Base-by-base conservation (phyloP, 805 yeast genomes). In the Yamadazyma sp. region DNA sequence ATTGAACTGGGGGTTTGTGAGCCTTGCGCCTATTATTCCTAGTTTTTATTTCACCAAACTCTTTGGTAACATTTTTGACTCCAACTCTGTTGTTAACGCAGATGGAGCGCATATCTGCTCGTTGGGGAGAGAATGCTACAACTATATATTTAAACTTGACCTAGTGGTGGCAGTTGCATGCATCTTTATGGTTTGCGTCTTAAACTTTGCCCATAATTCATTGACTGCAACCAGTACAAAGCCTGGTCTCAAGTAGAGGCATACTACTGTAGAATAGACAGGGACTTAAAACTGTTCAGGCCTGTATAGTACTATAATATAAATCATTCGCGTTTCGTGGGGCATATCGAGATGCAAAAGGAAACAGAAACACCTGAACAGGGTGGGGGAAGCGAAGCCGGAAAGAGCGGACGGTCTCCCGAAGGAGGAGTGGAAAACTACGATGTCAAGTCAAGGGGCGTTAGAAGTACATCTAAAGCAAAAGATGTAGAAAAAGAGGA, bases 1-100 rank as follows among this genome's bases (percentile, higher is more conserved):
- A 6, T 78, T 74, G 46, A 82, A 82, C 50, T 84, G 89, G 86
- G 95, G 95, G 0, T 53, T 80, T 23, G 71, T 82, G 15, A 78
- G 81, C 8, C 52, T 82, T 36, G 77, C 89, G 0, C 90, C 93
- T 1, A 72, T 82, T 11, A 45, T 80, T 0, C 78, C 84, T 1
- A 74, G 82, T 26, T 74, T 75, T 45, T 60, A 73, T 41, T 70
- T 84, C 46, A 82, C 86, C 28, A 66, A 71, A 37, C 55, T 79
- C 27, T 81, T 84, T 58, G 93, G 93, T 8, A 53, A 61, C 16
- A 67, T 73, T 20, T 84, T 80, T 55, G 95, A 84, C 53, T 57
- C 68, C 11, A 52, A 62, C 34, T 55, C 70, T 6, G 41, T 40
- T 14, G 41, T 37, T 4, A 22, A 41, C 12, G 23, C 26, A 19